Conservation (phyloP, 345 rosid genomes). For the Gossypium thurberi region DNA sequence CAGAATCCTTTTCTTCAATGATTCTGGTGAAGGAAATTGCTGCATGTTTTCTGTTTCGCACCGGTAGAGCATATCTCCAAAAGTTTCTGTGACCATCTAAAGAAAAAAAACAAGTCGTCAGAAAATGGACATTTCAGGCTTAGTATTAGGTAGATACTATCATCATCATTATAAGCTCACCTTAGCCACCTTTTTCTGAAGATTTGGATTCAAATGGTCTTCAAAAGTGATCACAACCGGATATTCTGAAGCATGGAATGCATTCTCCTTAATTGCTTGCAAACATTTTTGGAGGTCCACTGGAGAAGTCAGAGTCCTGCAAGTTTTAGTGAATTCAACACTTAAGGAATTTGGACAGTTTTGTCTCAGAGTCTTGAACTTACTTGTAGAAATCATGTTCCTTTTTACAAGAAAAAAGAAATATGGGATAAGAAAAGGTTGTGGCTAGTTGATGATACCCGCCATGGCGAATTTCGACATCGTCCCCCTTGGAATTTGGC, state of each 20-base stretch:
- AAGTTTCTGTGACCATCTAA: slow-evolving; percentile 1
- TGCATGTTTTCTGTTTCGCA: slow-evolving; percentile 14
- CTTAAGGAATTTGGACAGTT: not conserved
- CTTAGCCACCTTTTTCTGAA: slow-evolving; percentile 62
- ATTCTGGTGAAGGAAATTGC: slow-evolving; percentile 67
- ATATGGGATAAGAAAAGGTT: not conserved
- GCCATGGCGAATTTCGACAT: slow-evolving; percentile 69
- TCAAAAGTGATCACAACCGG: slow-evolving; percentile 87
- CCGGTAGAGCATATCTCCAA: not conserved
- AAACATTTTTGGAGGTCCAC: slow-evolving; percentile 62
- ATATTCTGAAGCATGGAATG: slow-evolving; percentile 56
- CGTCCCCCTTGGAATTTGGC: slow-evolving; percentile 46
- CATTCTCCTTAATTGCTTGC: slow-evolving; percentile 48
- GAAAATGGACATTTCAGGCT: not conserved
- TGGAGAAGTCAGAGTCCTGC: slow-evolving; percentile 55
- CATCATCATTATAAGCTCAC: slow-evolving; percentile 22
- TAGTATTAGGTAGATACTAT: not conserved
- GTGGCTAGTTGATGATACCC: slow-evolving; percentile 32
- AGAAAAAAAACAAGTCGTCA: not conserved
- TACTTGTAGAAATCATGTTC: not conserved
- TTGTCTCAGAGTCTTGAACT: not conserved
- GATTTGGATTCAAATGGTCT: slow-evolving; percentile 58
- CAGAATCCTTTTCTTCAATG: slow-evolving; percentile 48
- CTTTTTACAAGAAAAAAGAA: not conserved
- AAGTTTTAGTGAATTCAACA: slow-evolving; percentile 2